Percentiles rank a stretch among this genome's conserved stretches.
These are phyloP conservation scores for Cyphellophora attinorum DNA, from an alignment of 2,329 filamentous ascomycete species.

Conservation along the genomic window DNA sequence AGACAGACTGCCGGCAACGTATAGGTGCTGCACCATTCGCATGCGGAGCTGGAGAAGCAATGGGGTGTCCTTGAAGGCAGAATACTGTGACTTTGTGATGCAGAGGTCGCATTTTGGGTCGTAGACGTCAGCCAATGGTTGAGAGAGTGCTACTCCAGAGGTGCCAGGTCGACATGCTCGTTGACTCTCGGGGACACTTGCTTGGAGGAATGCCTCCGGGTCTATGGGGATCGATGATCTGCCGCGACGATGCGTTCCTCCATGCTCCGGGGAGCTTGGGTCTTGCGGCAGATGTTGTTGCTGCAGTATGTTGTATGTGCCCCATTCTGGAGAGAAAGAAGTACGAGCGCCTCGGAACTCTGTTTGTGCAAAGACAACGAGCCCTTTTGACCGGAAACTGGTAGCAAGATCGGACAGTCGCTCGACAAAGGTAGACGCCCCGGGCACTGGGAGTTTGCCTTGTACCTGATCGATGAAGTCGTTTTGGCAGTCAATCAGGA, in stretches of 20 bases:
- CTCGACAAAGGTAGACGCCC: conserved; percentile 56
- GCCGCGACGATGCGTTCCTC: not conserved
- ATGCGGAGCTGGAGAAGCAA: conserved; percentile 70
- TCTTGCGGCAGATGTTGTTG: conserved; percentile 7
- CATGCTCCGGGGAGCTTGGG: conserved; percentile 1
- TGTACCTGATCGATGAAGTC: conserved; percentile 63
- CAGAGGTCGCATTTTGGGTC: conserved; percentile 42
- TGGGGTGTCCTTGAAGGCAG: conserved; percentile 67
- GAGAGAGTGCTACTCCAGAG: conserved; percentile 40
- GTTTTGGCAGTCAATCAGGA: conserved; percentile 81
- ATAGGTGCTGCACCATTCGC: conserved; percentile 82
- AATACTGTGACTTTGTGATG: conserved; percentile 70
- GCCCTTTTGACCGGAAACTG: conserved; percentile 61
- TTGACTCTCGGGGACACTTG: conserved; percentile 6
- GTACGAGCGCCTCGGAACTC: conserved; percentile 57
- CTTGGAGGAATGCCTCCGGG: conserved; percentile 31
- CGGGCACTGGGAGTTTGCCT: conserved; percentile 57
- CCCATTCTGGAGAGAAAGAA: conserved; percentile 40
- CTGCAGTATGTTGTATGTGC: conserved; percentile 29
- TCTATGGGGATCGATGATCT: conserved; percentile 3
- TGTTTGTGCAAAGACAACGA: conserved; percentile 78
- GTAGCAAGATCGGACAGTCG: conserved; percentile 57
- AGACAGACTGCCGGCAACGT: conserved; percentile 74
- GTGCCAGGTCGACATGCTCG: conserved; percentile 27
- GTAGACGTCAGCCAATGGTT: conserved; percentile 40